Conservation (phyloP, 2,329 filamentous ascomycete species). For the Cercospora berteroae region DNA sequence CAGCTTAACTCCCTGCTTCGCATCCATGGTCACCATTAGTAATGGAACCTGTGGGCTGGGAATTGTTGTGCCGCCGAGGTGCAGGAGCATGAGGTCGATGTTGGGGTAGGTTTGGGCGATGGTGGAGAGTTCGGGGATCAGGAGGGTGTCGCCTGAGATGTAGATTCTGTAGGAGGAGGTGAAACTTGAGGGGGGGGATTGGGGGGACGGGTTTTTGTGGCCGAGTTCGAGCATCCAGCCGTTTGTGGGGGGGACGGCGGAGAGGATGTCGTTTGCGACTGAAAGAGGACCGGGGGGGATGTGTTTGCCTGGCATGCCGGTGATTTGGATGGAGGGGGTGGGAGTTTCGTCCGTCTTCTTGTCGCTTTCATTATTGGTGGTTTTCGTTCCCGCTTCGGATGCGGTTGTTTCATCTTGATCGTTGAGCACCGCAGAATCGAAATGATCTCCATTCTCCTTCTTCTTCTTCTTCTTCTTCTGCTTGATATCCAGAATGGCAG, state of each 20-base stretch:
- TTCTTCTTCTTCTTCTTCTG: background rate
- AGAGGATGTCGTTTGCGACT: constrained; percentile 49
- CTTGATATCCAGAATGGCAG: constrained; percentile 13
- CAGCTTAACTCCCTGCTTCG: constrained; percentile 59
- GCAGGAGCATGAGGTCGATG: constrained; percentile 66
- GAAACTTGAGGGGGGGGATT: constrained; percentile 4
- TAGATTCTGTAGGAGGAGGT: constrained; percentile 51
- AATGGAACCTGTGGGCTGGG: constrained; percentile 58
- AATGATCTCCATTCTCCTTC: background rate
- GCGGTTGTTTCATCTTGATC: constrained; percentile 29
- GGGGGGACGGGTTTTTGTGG: constrained; percentile 33
- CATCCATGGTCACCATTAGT: constrained; percentile 69
- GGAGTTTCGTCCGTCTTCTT: background rate
- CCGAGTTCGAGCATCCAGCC: constrained; percentile 67
- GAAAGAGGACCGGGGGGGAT: constrained; percentile 49
- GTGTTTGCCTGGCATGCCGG: constrained; percentile 65
- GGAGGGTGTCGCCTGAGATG: constrained; percentile 64
- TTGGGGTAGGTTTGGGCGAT: constrained; percentile 57
- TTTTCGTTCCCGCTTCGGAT: constrained; percentile 17
- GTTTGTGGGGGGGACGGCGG: constrained; percentile 61
- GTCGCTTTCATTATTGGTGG: background rate
- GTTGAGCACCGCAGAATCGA: constrained; percentile 43
- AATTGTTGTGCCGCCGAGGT: constrained; percentile 65
- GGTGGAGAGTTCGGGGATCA: constrained; percentile 60
- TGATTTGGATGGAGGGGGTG: constrained; percentile 54